These are phyloP conservation scores for Tulasnella sp. DNA, from an alignment of 768 basidiomycete genomes.

Conservation along the genomic window DNA sequence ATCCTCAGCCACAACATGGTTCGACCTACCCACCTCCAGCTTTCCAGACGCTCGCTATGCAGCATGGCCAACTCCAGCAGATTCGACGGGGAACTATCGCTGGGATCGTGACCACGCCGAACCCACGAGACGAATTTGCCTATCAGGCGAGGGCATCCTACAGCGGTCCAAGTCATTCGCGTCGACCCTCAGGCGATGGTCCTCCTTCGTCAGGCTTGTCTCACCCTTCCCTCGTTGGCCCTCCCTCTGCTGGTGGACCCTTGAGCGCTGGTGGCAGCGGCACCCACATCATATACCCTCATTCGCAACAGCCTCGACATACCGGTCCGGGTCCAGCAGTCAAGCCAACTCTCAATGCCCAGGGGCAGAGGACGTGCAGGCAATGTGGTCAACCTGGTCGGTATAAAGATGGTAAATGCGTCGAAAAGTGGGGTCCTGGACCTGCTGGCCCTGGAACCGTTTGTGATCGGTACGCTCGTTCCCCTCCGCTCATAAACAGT, in stretches of 20 bases:
- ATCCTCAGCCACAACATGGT: not conserved
- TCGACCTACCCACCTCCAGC: not conserved
- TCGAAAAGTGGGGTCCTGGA: slow-evolving; percentile 83
- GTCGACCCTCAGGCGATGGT: not conserved
- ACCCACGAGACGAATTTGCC: not conserved
- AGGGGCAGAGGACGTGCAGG: slow-evolving; percentile 67
- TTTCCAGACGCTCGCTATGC: not conserved
- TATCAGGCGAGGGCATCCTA: not conserved
- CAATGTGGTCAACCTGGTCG: slow-evolving; percentile 66
- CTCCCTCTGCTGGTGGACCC: not conserved
- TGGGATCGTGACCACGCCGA: not conserved
- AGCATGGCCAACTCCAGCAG: not conserved
- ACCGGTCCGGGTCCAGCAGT: slow-evolving; percentile 13
- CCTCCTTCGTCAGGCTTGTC: not conserved
- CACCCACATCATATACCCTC: slow-evolving; percentile 7
- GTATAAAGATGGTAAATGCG: slow-evolving; percentile 79
- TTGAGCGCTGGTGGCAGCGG: not conserved
- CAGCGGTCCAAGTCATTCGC: not conserved
- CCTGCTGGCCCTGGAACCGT: slow-evolving; percentile 78
- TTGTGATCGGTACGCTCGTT: slow-evolving; percentile 54
- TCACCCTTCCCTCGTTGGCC: not conserved
- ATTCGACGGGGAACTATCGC: not conserved
- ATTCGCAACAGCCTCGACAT: slow-evolving; percentile 5
- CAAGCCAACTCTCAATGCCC: slow-evolving; percentile 38
- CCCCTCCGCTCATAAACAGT: not conserved